Evolutionary conservation across 352 stramenopile genomes (phyloP), one percentile per base, ranked within the genome.

Genomic region (Pythium brassicae): DNA sequence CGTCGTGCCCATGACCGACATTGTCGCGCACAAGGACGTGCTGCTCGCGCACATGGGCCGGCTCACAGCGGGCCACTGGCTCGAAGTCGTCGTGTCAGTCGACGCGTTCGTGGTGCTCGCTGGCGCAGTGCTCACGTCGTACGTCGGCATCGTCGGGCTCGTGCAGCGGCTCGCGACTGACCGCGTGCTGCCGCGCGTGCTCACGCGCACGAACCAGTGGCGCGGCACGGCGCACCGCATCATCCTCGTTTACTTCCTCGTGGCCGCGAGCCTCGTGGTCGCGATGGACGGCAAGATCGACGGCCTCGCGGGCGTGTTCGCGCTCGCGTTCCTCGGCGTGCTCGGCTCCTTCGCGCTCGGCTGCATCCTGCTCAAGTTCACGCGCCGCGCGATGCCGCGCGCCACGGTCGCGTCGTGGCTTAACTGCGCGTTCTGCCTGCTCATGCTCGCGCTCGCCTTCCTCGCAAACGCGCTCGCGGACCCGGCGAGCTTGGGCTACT

Each of bases 71-170:
- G 69, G 66, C 9, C 27, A 57, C 3, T 70, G 54, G 50, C 55
- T 76, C 12, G 50, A 76, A 43, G 50, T 69, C 25, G 55, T 55
- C 32, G 68, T 88, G 8, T 63, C 62, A 3, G 27, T 94, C 6
- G 84, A 94, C 46, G 83, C 84, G 17, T 92, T 94, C 53, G 66
- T 94, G 12, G 83, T 94, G 9, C 59, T 94, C 17, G 74, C 69
- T 4, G 84, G 83, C 9, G 84, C 78, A 1, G 69, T 94, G 11
- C 61, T 94, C 40, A 94, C 84, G 20, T 74, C 80, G 19, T 94
- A 89, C 55, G 50, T 76, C 7, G 68, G 68, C 10, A 92, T 93
- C 44, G 80, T 67, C 44, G 84, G 69, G 1, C 50, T 76, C 17
- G 74, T 92, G 25, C 57, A 71, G 53, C 68, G 84, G 9, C 84